Evolutionary conservation across 441 rosid genomes (phyloP).

Genomic region (Gossypium gossypioides): DNA sequence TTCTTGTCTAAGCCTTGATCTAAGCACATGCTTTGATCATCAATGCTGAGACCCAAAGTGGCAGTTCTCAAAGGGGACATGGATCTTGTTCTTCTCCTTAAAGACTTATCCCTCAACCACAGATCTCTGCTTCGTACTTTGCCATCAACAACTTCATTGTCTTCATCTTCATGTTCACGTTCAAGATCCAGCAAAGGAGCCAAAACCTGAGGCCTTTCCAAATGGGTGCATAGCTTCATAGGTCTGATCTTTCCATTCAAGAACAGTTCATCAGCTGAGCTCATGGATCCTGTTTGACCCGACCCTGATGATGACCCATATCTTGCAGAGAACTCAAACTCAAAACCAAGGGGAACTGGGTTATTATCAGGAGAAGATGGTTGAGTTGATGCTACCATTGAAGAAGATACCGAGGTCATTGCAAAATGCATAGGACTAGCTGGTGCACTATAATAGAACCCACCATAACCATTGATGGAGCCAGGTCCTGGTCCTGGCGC

Average conservation of each 20-base stretch:
- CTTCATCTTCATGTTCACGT: constrained; percentile 38
- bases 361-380: constrained; percentile 21
- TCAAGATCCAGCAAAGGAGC: constrained; percentile 70
- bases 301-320: constrained; percentile 34
- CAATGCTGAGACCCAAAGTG: constrained; percentile 16
- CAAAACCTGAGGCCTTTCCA: constrained; percentile 66
- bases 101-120: constrained; percentile 53
- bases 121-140: constrained; percentile 56
- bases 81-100: constrained; percentile 74
- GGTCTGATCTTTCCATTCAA: constrained; percentile 86
- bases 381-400: constrained; percentile 18
- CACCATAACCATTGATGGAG: constrained; percentile 23
- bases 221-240: constrained; percentile 71
- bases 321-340: constrained; percentile 74
- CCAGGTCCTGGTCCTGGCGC: constrained; percentile 8
- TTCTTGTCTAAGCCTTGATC: constrained; percentile 5
- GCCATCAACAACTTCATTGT: constrained; percentile 5
- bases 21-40: constrained; percentile 15
- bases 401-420: constrained; percentile 23
- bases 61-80: constrained; percentile 65
- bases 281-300: constrained; percentile 50
- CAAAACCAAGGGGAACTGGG: constrained; percentile 38
- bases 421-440: constrained; percentile 91
- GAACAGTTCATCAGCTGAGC: constrained; percentile 85
- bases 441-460: constrained; percentile 85